These are phyloP conservation scores for Kuraishia borneana DNA, from an alignment of 805 yeast genomes.

Conservation along the genomic window DNA sequence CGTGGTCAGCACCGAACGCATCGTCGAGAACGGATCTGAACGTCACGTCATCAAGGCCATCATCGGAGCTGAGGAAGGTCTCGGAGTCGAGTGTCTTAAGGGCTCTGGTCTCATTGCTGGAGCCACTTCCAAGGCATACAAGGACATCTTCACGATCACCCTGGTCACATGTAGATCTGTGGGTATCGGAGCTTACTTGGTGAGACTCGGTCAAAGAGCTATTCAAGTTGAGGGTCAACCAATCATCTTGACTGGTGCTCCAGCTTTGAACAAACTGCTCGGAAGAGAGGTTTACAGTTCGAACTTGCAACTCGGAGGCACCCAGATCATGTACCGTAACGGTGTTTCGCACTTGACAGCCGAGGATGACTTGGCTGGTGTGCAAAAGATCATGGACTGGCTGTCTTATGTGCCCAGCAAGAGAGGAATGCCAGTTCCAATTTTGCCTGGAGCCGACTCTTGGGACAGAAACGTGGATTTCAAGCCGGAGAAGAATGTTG, in stretches of 20 bases:
- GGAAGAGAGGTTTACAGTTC: slow-evolving; percentile 97
- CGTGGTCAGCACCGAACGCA: slow-evolving; percentile 61
- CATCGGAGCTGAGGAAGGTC: slow-evolving; percentile 90
- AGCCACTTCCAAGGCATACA: slow-evolving; percentile 94
- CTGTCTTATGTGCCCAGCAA: slow-evolving; percentile 87
- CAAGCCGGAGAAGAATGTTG: slow-evolving; percentile 58
- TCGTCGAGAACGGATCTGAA: slow-evolving; percentile 77
- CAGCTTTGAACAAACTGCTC: slow-evolving; percentile 90
- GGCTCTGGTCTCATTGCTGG: slow-evolving; percentile 99
- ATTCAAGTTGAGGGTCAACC: slow-evolving; percentile 99
- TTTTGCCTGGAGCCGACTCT: slow-evolving; percentile 59
- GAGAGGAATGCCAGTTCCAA: slow-evolving; percentile 85
- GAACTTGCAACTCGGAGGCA: slow-evolving; percentile 96
- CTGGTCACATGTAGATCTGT: slow-evolving; percentile 99
- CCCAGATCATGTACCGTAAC: slow-evolving; percentile 95
- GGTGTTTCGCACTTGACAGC: slow-evolving; percentile 99
- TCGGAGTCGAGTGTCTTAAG: slow-evolving; percentile 96
- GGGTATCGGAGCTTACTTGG: slow-evolving; percentile 99
- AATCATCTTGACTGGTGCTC: slow-evolving; percentile 97
- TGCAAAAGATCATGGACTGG: slow-evolving; percentile 91
- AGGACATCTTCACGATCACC: slow-evolving; percentile 95
- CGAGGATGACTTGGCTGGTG: slow-evolving; percentile 94
- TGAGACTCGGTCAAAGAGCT: slow-evolving; percentile 97
- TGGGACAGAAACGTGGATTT: slow-evolving; percentile 94
- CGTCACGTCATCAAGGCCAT: slow-evolving; percentile 75